Percentiles rank a stretch among this genome's conserved stretches.
These are phyloP conservation scores for Globisporangium iwayamae DNA, from an alignment of 352 stramenopile genomes.

Conservation along the genomic window DNA sequence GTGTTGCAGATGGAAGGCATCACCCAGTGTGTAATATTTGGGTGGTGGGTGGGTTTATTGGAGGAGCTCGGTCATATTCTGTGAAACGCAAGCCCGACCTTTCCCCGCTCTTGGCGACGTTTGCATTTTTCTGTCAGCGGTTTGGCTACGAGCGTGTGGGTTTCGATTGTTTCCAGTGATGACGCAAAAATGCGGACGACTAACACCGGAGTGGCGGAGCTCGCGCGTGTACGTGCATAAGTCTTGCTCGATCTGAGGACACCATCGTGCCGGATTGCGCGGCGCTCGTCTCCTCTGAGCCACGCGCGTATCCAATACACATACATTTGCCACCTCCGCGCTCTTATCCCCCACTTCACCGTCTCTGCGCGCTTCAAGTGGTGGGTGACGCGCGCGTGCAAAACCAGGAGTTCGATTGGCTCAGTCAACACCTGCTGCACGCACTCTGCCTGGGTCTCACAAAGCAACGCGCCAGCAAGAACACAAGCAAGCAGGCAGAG, in stretches of 20 bases:
- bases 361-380: slow-evolving; percentile 14
- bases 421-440: neutral
- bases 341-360: slow-evolving; percentile 1
- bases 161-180: neutral
- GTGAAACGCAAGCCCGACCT: no score
- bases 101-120: no score
- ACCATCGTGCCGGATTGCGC: neutral
- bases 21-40: neutral
- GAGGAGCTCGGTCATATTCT: no score
- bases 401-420: slow-evolving; percentile 3
- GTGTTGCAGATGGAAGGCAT: no score
- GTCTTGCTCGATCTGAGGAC: neutral
- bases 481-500: slow-evolving; percentile 1
- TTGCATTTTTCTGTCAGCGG: no score
- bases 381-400: slow-evolving; percentile 21
- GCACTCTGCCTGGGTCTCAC: neutral
- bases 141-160: neutral
- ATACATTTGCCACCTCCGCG: neutral
- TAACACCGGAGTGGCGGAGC: neutral
- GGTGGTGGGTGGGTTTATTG: no score
- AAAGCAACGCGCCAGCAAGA: slow-evolving; percentile 11
- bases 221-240: neutral
- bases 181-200: neutral
- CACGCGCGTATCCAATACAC: neutral
- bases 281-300: neutral